phyloP scores from a whole-genome alignment of 495 filamentous ascomycete genomes.

The Aspergillus bertholletiae region DNA sequence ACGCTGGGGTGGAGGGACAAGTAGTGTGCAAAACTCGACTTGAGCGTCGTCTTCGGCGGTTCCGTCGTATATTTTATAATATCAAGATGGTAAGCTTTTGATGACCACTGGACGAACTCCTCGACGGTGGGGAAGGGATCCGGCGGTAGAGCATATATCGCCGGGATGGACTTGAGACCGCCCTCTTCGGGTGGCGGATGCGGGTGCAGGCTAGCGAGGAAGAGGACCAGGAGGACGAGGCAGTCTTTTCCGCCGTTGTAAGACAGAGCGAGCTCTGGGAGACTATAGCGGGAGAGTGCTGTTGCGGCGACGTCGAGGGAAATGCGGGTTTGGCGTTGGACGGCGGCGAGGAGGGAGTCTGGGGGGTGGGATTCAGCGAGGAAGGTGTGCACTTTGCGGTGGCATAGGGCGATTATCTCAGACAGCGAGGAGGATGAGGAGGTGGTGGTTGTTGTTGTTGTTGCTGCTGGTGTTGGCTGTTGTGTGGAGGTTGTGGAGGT shows the following conservation, averaged over 20 bases:
- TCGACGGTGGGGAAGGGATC: constrained; percentile 85
- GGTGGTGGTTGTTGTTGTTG: neutral
- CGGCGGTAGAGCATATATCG: constrained; percentile 81
- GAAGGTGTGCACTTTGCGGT: constrained; percentile 64
- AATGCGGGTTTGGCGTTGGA: constrained; percentile 68
- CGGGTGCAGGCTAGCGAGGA: constrained; percentile 64
- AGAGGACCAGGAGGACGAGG: constrained; percentile 85
- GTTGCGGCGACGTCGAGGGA: constrained; percentile 69
- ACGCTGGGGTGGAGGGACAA: constrained; percentile 57
- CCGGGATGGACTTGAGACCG: constrained; percentile 50
- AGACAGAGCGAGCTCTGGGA: constrained; percentile 78
- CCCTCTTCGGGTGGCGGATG: constrained; percentile 12
- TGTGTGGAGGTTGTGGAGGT: no score
- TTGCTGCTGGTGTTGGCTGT: no score
- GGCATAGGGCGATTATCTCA: constrained; percentile 56
- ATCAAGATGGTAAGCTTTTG: constrained; percentile 65
- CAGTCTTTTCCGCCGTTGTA: constrained; percentile 99
- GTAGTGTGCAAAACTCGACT: constrained; percentile 70
- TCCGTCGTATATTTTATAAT: constrained; percentile 69
- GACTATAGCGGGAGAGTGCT: constrained; percentile 68
- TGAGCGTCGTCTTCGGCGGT: constrained; percentile 50
- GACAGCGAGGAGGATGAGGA: constrained; percentile 19
- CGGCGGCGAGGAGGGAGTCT: constrained; percentile 53
- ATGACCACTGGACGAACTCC: constrained; percentile 67
- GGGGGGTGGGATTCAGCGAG: constrained; percentile 55